Conservation (phyloP, 1,284 basidiomycete genomes). For the Apiotrichum mycotoxinovorans region DNA sequence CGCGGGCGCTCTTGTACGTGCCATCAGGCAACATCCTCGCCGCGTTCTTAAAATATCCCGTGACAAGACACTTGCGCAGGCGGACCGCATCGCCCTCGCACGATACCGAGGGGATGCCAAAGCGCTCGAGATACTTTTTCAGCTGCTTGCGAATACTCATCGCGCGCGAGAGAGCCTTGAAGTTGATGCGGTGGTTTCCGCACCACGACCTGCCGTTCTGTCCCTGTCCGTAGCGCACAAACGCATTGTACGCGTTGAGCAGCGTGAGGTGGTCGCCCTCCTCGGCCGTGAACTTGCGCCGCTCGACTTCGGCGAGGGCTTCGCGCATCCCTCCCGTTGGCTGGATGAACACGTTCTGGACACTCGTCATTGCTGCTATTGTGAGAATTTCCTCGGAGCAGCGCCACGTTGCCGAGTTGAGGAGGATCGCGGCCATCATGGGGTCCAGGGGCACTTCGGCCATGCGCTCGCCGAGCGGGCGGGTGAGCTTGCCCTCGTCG, state of each 20-base stretch:
- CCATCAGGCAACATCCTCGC: slow-evolving; percentile 85
- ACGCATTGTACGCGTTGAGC: slow-evolving; percentile 91
- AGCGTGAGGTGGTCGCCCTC: slow-evolving; percentile 95
- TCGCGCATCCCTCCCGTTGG: slow-evolving; percentile 73
- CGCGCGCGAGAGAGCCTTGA: slow-evolving; percentile 85
- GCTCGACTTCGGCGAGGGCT: slow-evolving; percentile 79
- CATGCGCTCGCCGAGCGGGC: slow-evolving; percentile 55
- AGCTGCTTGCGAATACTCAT: slow-evolving; percentile 88
- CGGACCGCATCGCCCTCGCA: slow-evolving; percentile 78
- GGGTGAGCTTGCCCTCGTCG: slow-evolving; percentile 53
- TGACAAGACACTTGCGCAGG: slow-evolving; percentile 77
- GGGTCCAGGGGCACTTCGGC: slow-evolving; percentile 58
- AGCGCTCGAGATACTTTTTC: slow-evolving; percentile 85
- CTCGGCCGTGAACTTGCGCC: slow-evolving; percentile 91
- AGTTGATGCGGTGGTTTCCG: slow-evolving; percentile 84
- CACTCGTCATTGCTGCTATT: slow-evolving; percentile 89
- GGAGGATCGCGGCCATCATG: slow-evolving; percentile 62
- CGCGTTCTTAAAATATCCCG: slow-evolving; percentile 90
- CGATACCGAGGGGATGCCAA: slow-evolving; percentile 69
- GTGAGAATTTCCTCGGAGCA: slow-evolving; percentile 93
- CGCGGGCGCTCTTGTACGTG: slow-evolving; percentile 77
- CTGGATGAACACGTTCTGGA: slow-evolving; percentile 83
- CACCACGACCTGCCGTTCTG: slow-evolving; percentile 80
- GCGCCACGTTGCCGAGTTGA: slow-evolving; percentile 72
- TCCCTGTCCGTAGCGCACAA: slow-evolving; percentile 76